Evolutionary conservation across 2,329 filamentous ascomycete species (phyloP).

Genomic region (Claviceps pazoutovae): DNA sequence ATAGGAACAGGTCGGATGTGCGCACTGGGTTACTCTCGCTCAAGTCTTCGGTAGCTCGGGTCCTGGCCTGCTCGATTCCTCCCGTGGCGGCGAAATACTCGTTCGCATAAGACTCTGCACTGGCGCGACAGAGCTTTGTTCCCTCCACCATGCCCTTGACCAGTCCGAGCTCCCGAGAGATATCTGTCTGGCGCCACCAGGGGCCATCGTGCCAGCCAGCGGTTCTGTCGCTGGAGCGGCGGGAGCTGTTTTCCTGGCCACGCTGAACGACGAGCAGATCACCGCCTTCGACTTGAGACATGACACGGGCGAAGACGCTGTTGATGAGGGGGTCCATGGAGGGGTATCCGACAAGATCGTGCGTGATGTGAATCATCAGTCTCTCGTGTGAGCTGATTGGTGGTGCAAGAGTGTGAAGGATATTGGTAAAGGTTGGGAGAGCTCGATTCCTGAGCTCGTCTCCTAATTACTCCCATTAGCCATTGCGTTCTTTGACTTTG

Average conservation of each 20-base stretch:
- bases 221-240: slow-evolving; percentile 43
- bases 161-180: slow-evolving; percentile 61
- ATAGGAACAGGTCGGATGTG: slow-evolving; percentile 86
- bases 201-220: slow-evolving; percentile 84
- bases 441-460: slow-evolving; percentile 78
- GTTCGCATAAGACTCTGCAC: slow-evolving; percentile 71
- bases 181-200: slow-evolving; percentile 73
- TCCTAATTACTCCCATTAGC: slow-evolving; percentile 35
- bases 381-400: slow-evolving; percentile 95
- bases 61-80: slow-evolving; percentile 66
- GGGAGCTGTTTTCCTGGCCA: slow-evolving; percentile 68
- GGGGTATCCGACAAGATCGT: slow-evolving; percentile 89
- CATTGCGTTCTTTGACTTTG: not conserved
- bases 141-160: slow-evolving; percentile 74
- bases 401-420: slow-evolving; percentile 87
- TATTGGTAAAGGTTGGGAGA: slow-evolving; percentile 84
- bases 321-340: slow-evolving; percentile 89
- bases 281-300: slow-evolving; percentile 97
- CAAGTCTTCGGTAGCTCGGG: slow-evolving; percentile 63
- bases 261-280: slow-evolving; percentile 90
- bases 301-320: slow-evolving; percentile 81
- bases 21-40: slow-evolving; percentile 80
- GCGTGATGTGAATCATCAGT: slow-evolving; percentile 91
- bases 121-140: slow-evolving; percentile 80
- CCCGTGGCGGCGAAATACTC: slow-evolving; percentile 73